phyloP scores from a whole-genome alignment of 352 stramenopile species.

The Globisporangium radiosum region DNA sequence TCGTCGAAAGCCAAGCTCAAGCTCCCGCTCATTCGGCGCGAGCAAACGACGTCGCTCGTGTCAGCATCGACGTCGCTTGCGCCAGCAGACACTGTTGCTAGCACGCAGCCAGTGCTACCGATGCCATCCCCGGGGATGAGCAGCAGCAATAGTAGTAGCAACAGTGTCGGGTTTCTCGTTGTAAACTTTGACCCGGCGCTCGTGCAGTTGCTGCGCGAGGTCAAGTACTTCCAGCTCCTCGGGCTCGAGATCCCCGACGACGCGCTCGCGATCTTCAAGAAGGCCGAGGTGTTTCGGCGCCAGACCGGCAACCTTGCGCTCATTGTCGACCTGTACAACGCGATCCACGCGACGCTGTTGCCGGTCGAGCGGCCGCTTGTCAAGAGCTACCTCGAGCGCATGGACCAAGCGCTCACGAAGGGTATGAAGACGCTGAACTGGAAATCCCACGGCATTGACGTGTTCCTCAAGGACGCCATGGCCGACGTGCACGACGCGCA shows the following conservation, averaged over 20 bases:
- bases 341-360: constrained; percentile 79
- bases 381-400: constrained; percentile 82
- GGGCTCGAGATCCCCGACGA: constrained; percentile 86
- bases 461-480: constrained; percentile 89
- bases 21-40: constrained; percentile 72
- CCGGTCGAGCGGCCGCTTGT: constrained; percentile 88
- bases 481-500: constrained; percentile 87
- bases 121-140: neutral
- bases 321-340: constrained; percentile 93
- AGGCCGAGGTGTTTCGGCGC: constrained; percentile 86
- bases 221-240: constrained; percentile 92
- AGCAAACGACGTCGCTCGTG: constrained; percentile 10
- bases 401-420: constrained; percentile 86
- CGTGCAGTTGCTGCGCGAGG: constrained; percentile 87
- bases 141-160: neutral
- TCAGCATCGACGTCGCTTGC: neutral
- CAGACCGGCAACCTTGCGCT: constrained; percentile 91
- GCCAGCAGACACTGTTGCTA: neutral
- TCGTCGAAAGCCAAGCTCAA: constrained; percentile 85
- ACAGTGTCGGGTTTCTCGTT: constrained; percentile 29
- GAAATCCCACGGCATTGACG: constrained; percentile 90
- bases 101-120: neutral
- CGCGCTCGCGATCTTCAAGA: constrained; percentile 88
- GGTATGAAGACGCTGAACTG: constrained; percentile 90
- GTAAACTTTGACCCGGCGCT: constrained; percentile 91